Percentiles rank a stretch among this genome's conserved stretches.
Conservation (phyloP, 306 rosid species). For the Glycine latifolia region DNA sequence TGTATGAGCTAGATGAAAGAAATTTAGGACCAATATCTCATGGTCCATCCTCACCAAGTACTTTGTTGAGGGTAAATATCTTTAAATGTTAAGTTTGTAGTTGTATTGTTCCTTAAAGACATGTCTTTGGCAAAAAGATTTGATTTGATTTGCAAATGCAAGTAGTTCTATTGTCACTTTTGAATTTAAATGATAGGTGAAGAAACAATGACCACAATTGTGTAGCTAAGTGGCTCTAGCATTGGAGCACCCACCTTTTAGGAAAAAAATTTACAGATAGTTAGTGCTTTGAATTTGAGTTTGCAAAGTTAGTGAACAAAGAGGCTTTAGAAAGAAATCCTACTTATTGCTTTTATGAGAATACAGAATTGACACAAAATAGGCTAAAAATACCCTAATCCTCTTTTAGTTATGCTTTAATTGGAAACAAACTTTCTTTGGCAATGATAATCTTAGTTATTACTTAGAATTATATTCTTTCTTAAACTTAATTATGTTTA, state of each 20-base stretch:
- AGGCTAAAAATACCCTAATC: neutral
- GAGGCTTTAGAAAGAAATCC: neutral
- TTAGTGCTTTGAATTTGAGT: slow-evolving; percentile 5
- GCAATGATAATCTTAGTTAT: no score
- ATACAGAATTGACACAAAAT: neutral
- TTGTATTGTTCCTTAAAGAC: slow-evolving; percentile 19
- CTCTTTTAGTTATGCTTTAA: no score
- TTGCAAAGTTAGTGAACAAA: slow-evolving; percentile 4
- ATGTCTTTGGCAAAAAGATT: neutral
- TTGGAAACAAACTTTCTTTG: no score
- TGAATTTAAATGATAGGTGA: slow-evolving; percentile 14
- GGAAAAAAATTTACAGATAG: slow-evolving; percentile 5
- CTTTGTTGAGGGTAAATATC: slow-evolving; percentile 67
- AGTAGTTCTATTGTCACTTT: neutral
- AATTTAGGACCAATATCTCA: slow-evolving; percentile 80
- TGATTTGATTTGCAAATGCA: slow-evolving; percentile 31
- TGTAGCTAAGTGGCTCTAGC: neutral
- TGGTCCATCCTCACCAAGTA: slow-evolving; percentile 73
- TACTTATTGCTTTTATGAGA: neutral
- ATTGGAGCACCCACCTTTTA: neutral
- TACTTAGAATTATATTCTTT: no score
- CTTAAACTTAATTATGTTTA: no score
- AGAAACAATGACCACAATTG: neutral
- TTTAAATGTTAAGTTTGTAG: slow-evolving; percentile 1
- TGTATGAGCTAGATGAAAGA: slow-evolving; percentile 94